These are phyloP conservation scores for Macrolepiota albuminosa DNA, from an alignment of 768 basidiomycete genomes.

Conservation along the genomic window DNA sequence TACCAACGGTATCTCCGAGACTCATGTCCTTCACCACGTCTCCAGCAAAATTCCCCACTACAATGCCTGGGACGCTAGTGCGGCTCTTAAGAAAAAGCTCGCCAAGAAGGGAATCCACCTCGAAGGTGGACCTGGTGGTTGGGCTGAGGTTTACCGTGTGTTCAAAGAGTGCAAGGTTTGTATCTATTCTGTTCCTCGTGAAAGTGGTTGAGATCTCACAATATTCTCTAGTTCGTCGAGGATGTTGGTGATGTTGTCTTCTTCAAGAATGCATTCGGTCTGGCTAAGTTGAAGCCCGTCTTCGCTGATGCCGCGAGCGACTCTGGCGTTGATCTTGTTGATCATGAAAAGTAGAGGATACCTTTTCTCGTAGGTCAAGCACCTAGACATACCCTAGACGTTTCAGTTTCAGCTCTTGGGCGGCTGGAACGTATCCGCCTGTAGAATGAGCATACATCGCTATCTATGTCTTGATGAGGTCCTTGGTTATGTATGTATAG, in stretches of 20 bases:
- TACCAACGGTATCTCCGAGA: conserved; percentile 92
- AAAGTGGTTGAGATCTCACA: background rate
- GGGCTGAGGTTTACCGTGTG: conserved; percentile 77
- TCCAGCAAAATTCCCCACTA: conserved; percentile 97
- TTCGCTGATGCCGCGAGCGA: conserved; percentile 57
- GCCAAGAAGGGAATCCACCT: conserved; percentile 58
- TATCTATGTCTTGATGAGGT: conserved; percentile 1
- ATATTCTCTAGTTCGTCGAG: conserved; percentile 68
- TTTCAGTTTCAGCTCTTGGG: background rate
- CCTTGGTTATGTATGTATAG: background rate
- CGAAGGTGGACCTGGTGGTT: conserved; percentile 71
- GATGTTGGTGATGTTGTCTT: conserved; percentile 89
- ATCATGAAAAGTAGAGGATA: conserved; percentile 32
- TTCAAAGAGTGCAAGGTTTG: conserved; percentile 71
- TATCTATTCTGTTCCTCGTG: background rate
- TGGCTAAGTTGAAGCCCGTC: conserved; percentile 66
- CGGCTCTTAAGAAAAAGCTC: conserved; percentile 75
- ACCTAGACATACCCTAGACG: conserved; percentile 12
- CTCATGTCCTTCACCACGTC: conserved; percentile 90
- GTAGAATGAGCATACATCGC: background rate
- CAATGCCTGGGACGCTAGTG: conserved; percentile 88
- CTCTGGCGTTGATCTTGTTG: conserved; percentile 46
- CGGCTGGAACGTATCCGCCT: background rate
- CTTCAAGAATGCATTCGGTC: conserved; percentile 83
- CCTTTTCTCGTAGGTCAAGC: conserved; percentile 3